Evolutionary conservation across 306 rosid genomes (phyloP), one percentile per base, ranked within the genome.

Genomic region (Vicia sativa): DNA sequence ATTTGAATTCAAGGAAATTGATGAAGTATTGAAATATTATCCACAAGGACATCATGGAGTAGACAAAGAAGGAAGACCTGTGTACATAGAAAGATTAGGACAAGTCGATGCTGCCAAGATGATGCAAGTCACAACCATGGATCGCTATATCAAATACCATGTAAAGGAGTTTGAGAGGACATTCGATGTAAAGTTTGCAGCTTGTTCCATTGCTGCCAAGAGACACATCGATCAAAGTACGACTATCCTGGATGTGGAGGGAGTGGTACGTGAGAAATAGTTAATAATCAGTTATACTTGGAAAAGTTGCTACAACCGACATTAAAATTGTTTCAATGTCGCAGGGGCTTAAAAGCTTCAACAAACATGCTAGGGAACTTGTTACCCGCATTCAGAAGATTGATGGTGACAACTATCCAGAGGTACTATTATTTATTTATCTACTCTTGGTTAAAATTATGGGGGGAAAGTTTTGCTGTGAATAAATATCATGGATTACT

Each of bases 11-110:
- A 77, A 85, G 73, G 99, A 90, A 84, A 62, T 76, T 4, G 70
- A 69, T 39, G 90, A 85, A 68, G 97, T 93, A 46, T 38, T 87
- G 48, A 72, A 86, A 61, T 71, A 90, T 75, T 93, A 93, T 76
- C 99, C 97, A n/a, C 97, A 90, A 11, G 97, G 97, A 54, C 79
- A 93, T 79, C 97, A 93, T 63, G 97, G 99, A 26, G 85, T 88
- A 39, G 99, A 93, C 70, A 93, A 88, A 89, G 97, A 93, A 3
- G 99, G 99, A 71, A 67, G 89, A 14, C 99, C 96, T 13, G 89
- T 93, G 50, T 93, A 90, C 65, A 90, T 90, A 19, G 96, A 90
- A 87, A 85, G 85, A 79, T 45, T 90, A 49, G 99, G 97, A 18
- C 83, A 35, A 77, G 96, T 93, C 3, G 95, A 90, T 68, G 74